Conservation (phyloP, 1,284 basidiomycete genomes). For the Ceratorhiza oryzae-sativae region DNA sequence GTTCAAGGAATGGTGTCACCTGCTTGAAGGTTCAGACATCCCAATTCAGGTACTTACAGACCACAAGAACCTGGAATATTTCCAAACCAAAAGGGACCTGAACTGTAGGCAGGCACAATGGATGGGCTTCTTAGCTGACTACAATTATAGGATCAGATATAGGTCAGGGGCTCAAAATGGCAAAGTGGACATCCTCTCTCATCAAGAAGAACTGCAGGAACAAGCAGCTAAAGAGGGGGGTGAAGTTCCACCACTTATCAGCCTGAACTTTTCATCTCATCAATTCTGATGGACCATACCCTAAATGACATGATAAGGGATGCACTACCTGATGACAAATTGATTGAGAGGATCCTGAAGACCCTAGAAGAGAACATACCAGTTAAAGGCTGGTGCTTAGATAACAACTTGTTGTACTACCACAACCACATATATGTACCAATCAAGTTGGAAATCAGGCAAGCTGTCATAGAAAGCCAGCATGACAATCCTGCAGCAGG, state of each 20-base stretch:
- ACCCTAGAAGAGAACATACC: too few species aligned
- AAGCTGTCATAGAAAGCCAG: too few species aligned
- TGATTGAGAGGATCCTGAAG: too few species aligned
- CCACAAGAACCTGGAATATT: conserved; percentile 48
- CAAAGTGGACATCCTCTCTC: too few species aligned
- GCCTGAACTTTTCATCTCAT: not conserved
- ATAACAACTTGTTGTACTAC: too few species aligned
- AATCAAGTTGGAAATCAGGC: too few species aligned
- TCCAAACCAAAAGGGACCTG: too few species aligned
- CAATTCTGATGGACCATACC: not conserved
- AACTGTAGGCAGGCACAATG: conserved; percentile 35
- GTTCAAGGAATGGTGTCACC: conserved; percentile 47
- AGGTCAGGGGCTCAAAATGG: too few species aligned
- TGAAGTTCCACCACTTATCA: not conserved
- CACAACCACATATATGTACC: too few species aligned
- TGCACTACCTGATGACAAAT: too few species aligned
- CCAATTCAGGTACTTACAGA: conserved; percentile 45
- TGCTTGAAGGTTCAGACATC: conserved; percentile 12
- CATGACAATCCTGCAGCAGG: conserved; percentile 7
- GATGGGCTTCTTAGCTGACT: conserved; percentile 15
- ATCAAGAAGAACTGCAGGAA: conserved; percentile 5
- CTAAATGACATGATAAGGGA: too few species aligned
- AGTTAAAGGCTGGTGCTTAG: too few species aligned
- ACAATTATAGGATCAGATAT: conserved; percentile 24
- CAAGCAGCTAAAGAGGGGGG: conserved; percentile 16